Evolutionary conservation across 1,139 yeast species (phyloP).

Genomic region (Yamadazyma kanchanaburiensis): DNA sequence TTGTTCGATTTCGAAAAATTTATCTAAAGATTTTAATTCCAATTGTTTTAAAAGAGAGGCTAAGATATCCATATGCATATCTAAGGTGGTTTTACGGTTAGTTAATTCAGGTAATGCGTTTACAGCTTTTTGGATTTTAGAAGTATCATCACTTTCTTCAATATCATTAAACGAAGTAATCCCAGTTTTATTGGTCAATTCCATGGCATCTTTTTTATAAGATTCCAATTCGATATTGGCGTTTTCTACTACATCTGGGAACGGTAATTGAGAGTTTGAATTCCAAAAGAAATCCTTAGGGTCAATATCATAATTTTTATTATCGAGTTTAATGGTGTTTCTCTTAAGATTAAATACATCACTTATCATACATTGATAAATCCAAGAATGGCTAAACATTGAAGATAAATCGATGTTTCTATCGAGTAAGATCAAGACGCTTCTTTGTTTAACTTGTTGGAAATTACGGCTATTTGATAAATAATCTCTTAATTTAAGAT

Average conservation of each 20-base stretch:
- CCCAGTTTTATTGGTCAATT: constrained; percentile 78
- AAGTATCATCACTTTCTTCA: constrained; percentile 60
- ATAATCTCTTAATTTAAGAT: constrained; percentile 77
- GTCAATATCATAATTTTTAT: constrained; percentile 77
- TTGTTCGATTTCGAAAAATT: constrained; percentile 92
- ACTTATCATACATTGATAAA: constrained; percentile 92
- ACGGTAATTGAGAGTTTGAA: constrained; percentile 79
- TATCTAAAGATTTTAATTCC: constrained; percentile 81
- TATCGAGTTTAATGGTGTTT: constrained; percentile 55
- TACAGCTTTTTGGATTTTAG: constrained; percentile 83
- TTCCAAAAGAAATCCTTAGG: constrained; percentile 93
- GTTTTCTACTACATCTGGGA: constrained; percentile 97
- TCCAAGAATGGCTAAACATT: constrained; percentile 97
- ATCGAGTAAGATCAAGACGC: constrained; percentile 79
- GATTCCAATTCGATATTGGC: constrained; percentile 79
- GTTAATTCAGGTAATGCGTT: constrained; percentile 91
- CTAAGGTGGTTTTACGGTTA: constrained; percentile 81
- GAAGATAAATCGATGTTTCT: constrained; percentile 87
- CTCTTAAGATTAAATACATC: constrained; percentile 83
- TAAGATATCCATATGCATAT: constrained; percentile 95
- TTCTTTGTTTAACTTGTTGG: constrained; percentile 43
- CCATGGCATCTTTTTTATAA: constrained; percentile 85
- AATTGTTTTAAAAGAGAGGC: constrained; percentile 80
- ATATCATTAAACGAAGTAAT: constrained; percentile 68
- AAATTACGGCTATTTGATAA: constrained; percentile 60